Evolutionary conservation across 257 asterid genomes (phyloP), one percentile per base, ranked within the genome.

Genomic region (Verbascum thapsus): DNA sequence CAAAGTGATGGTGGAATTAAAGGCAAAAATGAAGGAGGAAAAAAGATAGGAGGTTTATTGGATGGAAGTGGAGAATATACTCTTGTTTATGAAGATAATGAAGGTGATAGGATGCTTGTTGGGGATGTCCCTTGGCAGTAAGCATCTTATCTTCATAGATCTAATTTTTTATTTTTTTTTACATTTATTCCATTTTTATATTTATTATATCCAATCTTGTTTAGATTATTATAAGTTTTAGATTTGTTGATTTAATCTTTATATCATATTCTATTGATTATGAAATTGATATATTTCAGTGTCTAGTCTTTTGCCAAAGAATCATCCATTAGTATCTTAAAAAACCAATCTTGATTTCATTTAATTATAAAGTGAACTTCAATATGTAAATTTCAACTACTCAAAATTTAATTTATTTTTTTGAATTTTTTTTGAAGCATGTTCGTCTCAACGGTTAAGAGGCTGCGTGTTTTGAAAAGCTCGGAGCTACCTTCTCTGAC

Each of bases 121-220:
- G 97, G 97, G 49, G 97, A 92, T 83, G 96, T 92, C 69, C 97
- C 96, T 55, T 89, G 98, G 98, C 85, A 79, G 98, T 92, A 86
- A 84, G 96, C 83, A 79, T 79, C 82, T 76, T 53, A 17, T 35
- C 32, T 17, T 26, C 44, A n/a, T 69, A 73, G 61, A 70, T 66
- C 74, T 70, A 26, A 5, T 63, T 71, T 74, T 1, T n/a, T n/a
- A n/a, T 1, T 47, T 65, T 48, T 78, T 19, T 9, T 51, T 51
- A 45, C 48, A 38, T 30, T 61, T n/a, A n/a, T n/a, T n/a, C n/a
- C n/a, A n/a, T n/a, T n/a, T n/a, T n/a, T n/a, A n/a, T n/a, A 1
- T 26, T 26, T 26, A 26, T 30, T 6, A 23, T 64, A 26, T 4
- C 60, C 7, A 41, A 12, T 10, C 51, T 41, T 58, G 22, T 2